Percentiles rank a stretch among this genome's conserved stretches.
Conservation (phyloP, 371 early-diverging fungal genomes). For the Encephalitozoon cuniculi region DNA sequence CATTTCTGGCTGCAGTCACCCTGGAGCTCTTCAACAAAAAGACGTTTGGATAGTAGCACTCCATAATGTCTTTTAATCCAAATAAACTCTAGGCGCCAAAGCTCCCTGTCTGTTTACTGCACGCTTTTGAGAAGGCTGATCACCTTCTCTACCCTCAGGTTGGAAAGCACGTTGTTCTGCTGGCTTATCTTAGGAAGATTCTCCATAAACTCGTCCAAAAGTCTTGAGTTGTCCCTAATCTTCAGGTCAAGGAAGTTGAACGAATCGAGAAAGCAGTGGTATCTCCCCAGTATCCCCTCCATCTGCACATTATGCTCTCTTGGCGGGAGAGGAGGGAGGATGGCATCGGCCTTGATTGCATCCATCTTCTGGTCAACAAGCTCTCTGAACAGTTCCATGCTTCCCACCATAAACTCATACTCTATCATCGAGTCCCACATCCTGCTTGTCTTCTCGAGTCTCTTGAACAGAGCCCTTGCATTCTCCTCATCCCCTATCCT, state of each 20-base stretch:
- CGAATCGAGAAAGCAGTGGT: neutral
- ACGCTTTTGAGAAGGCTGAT: neutral
- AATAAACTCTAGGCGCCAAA: neutral
- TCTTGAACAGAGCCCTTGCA: constrained; percentile 10
- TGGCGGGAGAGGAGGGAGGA: neutral
- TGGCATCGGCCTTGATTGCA: neutral
- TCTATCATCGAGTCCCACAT: constrained; percentile 41
- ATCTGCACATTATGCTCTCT: neutral
- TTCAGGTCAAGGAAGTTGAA: constrained; percentile 15
- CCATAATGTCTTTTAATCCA: neutral
- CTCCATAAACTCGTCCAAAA: constrained; percentile 1
- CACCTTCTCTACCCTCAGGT: neutral
- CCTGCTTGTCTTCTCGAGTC: constrained; percentile 16
- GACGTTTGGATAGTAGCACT: constrained; percentile 54
- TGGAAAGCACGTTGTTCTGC: neutral
- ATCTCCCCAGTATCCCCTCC: neutral
- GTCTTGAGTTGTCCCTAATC: neutral
- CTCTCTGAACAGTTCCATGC: constrained; percentile 16
- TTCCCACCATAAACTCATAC: constrained; percentile 23
- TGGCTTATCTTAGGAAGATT: neutral
- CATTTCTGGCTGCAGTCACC: constrained; percentile 59
- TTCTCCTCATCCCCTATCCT: constrained; percentile 22
- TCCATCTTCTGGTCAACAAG: constrained; percentile 19
- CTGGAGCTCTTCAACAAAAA: constrained; percentile 58
- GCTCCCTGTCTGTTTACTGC: neutral